These are phyloP conservation scores for Talaromyces funiculosus DNA, from an alignment of 2,329 filamentous ascomycete genomes.

Conservation along the genomic window DNA sequence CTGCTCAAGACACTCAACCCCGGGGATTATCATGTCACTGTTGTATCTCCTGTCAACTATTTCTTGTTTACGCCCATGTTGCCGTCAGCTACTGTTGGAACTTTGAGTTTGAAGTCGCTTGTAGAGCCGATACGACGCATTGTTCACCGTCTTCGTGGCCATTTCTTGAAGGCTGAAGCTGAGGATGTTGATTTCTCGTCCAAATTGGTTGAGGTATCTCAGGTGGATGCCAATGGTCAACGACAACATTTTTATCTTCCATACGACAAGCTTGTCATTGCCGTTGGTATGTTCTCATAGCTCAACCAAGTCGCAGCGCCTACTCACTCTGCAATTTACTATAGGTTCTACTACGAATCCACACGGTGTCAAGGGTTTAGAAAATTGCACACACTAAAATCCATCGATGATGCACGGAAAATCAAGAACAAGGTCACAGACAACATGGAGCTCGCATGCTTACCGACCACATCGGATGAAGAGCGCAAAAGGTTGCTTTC, in stretches of 20 bases:
- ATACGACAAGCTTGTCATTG: conserved; percentile 93
- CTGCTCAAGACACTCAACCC: conserved; percentile 84
- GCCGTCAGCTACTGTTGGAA: conserved; percentile 93
- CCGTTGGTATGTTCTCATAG: conserved; percentile 55
- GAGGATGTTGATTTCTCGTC: conserved; percentile 87
- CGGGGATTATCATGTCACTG: conserved; percentile 90
- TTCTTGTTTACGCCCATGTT: conserved; percentile 98
- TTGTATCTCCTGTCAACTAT: conserved; percentile 91
- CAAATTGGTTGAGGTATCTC: conserved; percentile 82
- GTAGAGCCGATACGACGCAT: conserved; percentile 91
- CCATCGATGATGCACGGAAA: conserved; percentile 82
- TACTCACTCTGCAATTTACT: conserved; percentile 11
- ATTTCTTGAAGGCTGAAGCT: conserved; percentile 82
- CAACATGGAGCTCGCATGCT: conserved; percentile 82
- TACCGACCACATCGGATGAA: conserved; percentile 86
- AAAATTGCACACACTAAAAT: conserved; percentile 93
- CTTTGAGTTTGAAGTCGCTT: conserved; percentile 80
- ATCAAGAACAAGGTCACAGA: conserved; percentile 85
- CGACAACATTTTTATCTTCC: conserved; percentile 83
- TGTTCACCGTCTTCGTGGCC: conserved; percentile 68
- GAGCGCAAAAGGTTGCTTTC: conserved; percentile 83
- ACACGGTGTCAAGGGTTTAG: conserved; percentile 89
- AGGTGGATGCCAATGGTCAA: conserved; percentile 64
- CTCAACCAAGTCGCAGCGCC: no score
- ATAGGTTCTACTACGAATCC: conserved; percentile 79